Conservation (phyloP, 176 grass and related monocot genomes). For the Olyra latifolia region DNA sequence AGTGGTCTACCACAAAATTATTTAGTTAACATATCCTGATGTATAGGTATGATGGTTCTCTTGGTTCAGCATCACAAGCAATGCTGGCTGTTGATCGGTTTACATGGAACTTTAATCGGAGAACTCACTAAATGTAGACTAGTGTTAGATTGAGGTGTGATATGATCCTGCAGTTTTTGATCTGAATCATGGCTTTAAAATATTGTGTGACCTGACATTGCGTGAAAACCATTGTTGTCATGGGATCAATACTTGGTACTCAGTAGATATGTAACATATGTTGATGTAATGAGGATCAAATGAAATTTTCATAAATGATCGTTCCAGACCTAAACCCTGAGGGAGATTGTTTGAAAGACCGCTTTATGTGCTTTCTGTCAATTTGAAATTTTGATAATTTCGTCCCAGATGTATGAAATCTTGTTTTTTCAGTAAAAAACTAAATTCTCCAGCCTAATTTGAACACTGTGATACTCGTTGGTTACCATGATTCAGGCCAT, state of each 20-base stretch:
- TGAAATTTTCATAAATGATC: too few relatives aligned
- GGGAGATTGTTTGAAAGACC: too few relatives aligned
- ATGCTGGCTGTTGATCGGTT: slow-evolving; percentile 82
- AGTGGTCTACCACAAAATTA: background rate
- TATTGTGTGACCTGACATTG: background rate
- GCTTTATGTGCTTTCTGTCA: too few relatives aligned
- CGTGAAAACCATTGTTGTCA: background rate
- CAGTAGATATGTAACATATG: background rate
- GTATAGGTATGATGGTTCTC: slow-evolving; percentile 82
- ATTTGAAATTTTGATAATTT: too few relatives aligned
- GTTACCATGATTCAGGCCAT: too few relatives aligned
- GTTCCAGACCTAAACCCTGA: too few relatives aligned
- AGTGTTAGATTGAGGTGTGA: background rate
- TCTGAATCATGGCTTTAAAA: too few relatives aligned
- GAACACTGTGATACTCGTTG: too few relatives aligned
- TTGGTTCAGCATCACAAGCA: slow-evolving; percentile 70
- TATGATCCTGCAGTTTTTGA: background rate
- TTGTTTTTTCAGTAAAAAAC: too few relatives aligned
- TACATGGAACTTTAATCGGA: slow-evolving; percentile 61
- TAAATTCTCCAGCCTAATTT: too few relatives aligned
- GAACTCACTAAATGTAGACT: slow-evolving; percentile 45
- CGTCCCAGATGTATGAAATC: too few relatives aligned
- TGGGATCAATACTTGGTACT: too few relatives aligned
- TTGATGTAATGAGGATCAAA: background rate
- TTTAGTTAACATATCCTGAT: slow-evolving; percentile 8